Percentiles rank a stretch among this genome's conserved stretches.
These are phyloP conservation scores for Pezicula rhizophila DNA, from an alignment of 2,329 filamentous ascomycete species.

Conservation along the genomic window DNA sequence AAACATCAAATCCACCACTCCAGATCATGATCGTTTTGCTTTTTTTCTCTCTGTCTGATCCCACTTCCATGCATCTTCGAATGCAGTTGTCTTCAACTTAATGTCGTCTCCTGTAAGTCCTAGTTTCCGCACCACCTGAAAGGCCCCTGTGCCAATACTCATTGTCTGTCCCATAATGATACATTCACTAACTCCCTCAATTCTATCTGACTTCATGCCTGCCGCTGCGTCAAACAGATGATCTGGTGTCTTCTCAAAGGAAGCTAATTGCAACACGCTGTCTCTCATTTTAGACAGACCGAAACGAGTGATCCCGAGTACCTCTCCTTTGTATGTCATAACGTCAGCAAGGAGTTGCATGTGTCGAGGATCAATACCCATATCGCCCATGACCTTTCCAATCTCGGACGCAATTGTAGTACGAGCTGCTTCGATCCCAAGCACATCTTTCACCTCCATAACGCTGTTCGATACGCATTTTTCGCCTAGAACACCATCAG, in stretches of 20 bases:
- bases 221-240: slow-evolving; percentile 94
- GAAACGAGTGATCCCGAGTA: slow-evolving; percentile 93
- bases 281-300: slow-evolving; percentile 96
- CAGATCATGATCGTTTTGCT: background rate
- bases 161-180: slow-evolving; percentile 99
- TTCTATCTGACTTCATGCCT: slow-evolving; percentile 83
- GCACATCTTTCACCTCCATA: slow-evolving; percentile 79
- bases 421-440: slow-evolving; percentile 92
- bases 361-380: slow-evolving; percentile 95
- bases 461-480: slow-evolving; percentile 76
- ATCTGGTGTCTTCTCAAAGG: slow-evolving; percentile 97
- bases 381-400: slow-evolving; percentile 78
- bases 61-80: slow-evolving; percentile 61
- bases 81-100: slow-evolving; percentile 49
- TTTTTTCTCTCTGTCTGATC: slow-evolving; percentile 25
- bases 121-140: slow-evolving; percentile 78
- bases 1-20: background rate
- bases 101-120: slow-evolving; percentile 55
- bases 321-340: slow-evolving; percentile 98
- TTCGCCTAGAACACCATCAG: slow-evolving; percentile 79
- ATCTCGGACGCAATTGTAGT: slow-evolving; percentile 88
- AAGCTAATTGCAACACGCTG: slow-evolving; percentile 85
- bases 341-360: slow-evolving; percentile 97
- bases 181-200: slow-evolving; percentile 91
- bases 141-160: slow-evolving; percentile 82